Percentiles rank a stretch among this genome's conserved stretches.
phyloP scores from a whole-genome alignment of 371 early-diverging fungal genomes.

The Circinella minor region DNA sequence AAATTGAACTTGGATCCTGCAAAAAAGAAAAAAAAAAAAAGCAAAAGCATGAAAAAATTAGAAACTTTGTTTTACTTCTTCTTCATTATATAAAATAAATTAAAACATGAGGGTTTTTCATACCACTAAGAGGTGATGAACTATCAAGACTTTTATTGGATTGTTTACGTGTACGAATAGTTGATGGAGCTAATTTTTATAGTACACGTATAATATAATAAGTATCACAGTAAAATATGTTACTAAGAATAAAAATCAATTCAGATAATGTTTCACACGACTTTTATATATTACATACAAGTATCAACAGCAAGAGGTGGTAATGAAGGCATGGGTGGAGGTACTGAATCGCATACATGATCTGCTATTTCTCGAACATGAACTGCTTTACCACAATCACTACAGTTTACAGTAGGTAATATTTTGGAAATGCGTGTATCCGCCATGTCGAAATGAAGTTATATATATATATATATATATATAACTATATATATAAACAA shows the following conservation, averaged over 20 bases:
- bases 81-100: neutral
- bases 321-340: slow-evolving; percentile 8
- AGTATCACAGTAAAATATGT: neutral
- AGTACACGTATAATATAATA: neutral
- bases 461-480: neutral
- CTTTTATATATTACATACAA: neutral
- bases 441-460: slow-evolving; percentile 4
- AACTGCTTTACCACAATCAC: slow-evolving; percentile 15
- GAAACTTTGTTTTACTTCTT: neutral
- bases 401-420: slow-evolving; percentile 21
- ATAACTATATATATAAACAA: neutral
- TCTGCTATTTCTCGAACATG: slow-evolving; percentile 18
- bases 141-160: slow-evolving; percentile 11
- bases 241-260: too few species aligned
- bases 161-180: slow-evolving; percentile 4
- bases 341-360: slow-evolving; percentile 16
- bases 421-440: slow-evolving; percentile 18
- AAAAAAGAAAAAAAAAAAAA: too few species aligned
- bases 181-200: slow-evolving; percentile 4
- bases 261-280: neutral
- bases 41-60: neutral
- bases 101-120: neutral
- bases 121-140: slow-evolving; percentile 19
- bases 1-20: slow-evolving; percentile 19
- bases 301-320: slow-evolving; percentile 11